Conservation (phyloP, 306 rosid species). For the Quercus cerris region DNA sequence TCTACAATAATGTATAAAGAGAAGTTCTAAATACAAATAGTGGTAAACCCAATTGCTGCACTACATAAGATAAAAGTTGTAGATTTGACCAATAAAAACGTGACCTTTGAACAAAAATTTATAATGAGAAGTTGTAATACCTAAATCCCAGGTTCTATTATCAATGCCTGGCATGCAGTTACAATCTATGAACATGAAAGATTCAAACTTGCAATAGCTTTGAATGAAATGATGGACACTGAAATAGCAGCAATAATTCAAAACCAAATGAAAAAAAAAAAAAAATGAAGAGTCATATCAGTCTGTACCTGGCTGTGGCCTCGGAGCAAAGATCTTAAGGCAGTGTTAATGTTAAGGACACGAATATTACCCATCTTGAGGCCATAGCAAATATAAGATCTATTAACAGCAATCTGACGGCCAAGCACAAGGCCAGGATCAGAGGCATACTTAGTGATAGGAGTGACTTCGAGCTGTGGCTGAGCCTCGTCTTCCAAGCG, state of each 20-base stretch:
- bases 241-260: background rate
- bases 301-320: conserved; percentile 68
- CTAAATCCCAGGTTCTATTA: background rate
- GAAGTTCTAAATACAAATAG: too few species aligned
- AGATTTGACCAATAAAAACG: too few species aligned
- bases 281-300: too few species aligned
- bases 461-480: conserved; percentile 78
- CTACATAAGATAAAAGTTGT: too few species aligned
- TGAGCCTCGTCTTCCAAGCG: conserved; percentile 56
- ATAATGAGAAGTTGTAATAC: background rate
- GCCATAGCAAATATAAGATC: conserved; percentile 73
- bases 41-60: too few species aligned
- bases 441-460: conserved; percentile 69
- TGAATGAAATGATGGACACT: background rate
- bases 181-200: background rate
- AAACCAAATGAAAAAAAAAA: background rate
- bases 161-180: background rate
- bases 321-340: conserved; percentile 63
- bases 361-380: conserved; percentile 65
- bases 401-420: conserved; percentile 69
- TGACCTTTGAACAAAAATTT: background rate
- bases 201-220: background rate
- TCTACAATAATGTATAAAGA: too few species aligned
- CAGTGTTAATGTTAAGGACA: conserved; percentile 67
- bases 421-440: conserved; percentile 70